These are phyloP conservation scores for Hypoxylon fuscum DNA, from an alignment of 495 filamentous ascomycete species.

Conservation along the genomic window DNA sequence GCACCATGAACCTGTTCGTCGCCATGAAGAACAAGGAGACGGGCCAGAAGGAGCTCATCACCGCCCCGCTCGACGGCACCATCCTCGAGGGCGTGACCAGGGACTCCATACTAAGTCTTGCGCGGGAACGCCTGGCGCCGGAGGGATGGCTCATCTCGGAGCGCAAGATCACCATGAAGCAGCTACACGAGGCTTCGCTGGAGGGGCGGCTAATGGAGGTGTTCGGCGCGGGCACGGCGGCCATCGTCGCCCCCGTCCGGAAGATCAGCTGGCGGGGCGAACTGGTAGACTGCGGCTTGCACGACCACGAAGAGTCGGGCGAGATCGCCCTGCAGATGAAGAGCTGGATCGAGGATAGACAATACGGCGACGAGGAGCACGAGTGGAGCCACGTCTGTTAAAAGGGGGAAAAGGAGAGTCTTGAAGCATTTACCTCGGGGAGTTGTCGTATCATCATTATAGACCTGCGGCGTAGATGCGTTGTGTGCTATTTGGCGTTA, in stretches of 20 bases:
- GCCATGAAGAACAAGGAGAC: constrained; percentile 81
- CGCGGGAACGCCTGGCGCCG: constrained; percentile 79
- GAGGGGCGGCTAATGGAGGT: constrained; percentile 91
- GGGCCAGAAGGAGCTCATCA: constrained; percentile 88
- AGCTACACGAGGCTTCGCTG: constrained; percentile 77
- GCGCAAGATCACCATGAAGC: constrained; percentile 87
- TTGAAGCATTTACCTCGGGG: too few species aligned
- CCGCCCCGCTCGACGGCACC: constrained; percentile 94
- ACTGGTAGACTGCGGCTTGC: constrained; percentile 79
- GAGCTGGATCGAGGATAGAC: constrained; percentile 92
- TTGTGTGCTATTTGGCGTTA: constrained; percentile 35
- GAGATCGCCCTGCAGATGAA: constrained; percentile 87
- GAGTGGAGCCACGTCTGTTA: constrained; percentile 74
- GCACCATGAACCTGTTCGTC: constrained; percentile 97
- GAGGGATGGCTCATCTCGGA: constrained; percentile 90
- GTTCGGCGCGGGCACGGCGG: constrained; percentile 93
- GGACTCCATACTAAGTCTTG: constrained; percentile 84
- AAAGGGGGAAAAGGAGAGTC: not conserved
- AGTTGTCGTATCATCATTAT: constrained; percentile 9
- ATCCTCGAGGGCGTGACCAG: constrained; percentile 94
- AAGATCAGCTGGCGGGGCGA: constrained; percentile 85
- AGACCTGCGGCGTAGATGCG: constrained; percentile 21
- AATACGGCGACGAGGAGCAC: constrained; percentile 93
- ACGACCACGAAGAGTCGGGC: constrained; percentile 81
- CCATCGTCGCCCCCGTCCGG: constrained; percentile 81